Evolutionary conservation across 768 basidiomycete species (phyloP).

Genomic region (Hysterangium stoloniferum): DNA sequence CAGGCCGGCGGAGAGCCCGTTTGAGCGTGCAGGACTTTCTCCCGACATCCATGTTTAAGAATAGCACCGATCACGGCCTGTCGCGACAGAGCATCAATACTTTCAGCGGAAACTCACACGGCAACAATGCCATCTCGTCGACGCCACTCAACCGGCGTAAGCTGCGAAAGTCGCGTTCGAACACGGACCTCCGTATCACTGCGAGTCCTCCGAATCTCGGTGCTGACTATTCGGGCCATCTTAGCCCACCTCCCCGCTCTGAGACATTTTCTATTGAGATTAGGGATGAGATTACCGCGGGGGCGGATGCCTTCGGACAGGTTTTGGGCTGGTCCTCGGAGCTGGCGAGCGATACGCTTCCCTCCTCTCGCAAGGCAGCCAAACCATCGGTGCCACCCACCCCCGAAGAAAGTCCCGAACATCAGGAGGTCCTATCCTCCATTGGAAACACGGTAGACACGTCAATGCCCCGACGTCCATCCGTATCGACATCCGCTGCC

Average conservation of each 20-base stretch:
- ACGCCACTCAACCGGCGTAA: slow-evolving; percentile 36
- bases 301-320: slow-evolving; percentile 7
- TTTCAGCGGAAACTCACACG: slow-evolving; percentile 8
- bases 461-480: background rate
- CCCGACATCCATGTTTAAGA: slow-evolving; percentile 43
- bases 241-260: background rate
- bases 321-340: slow-evolving; percentile 8
- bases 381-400: background rate
- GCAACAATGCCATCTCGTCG: slow-evolving; percentile 25
- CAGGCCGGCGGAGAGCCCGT: slow-evolving; percentile 31
- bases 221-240: background rate
- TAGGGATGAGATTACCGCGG: slow-evolving; percentile 7
- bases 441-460: background rate
- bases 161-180: slow-evolving; percentile 67
- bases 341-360: slow-evolving; percentile 1
- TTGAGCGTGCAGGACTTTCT: slow-evolving; percentile 61
- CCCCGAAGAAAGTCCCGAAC: background rate
- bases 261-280: slow-evolving; percentile 7
- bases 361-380: background rate
- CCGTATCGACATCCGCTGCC: slow-evolving; percentile 7
- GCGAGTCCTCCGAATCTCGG: background rate
- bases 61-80: slow-evolving; percentile 19
- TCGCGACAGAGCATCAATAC: no score
- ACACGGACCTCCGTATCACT: slow-evolving; percentile 39
- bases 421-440: background rate